A percentile compares a stretch with the other conserved stretches of the same genome.
Conservation (phyloP, 2,329 filamentous ascomycete genomes). For the Aspergillus niger region DNA sequence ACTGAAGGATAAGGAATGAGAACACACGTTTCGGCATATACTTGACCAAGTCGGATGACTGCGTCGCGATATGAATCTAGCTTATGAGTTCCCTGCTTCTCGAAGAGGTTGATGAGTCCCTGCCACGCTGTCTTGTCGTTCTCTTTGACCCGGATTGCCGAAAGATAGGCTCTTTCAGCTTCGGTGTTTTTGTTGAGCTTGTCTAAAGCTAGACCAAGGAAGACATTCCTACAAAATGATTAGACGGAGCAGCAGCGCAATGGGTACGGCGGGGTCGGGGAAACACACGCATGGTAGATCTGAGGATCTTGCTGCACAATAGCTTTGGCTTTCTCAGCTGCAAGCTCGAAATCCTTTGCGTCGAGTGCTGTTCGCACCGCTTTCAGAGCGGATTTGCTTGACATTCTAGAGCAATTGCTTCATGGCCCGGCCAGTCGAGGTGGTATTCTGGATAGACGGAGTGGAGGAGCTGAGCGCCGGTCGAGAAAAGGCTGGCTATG, state of each 20-base stretch:
- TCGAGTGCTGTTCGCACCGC: constrained; percentile 77
- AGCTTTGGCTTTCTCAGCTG: constrained; percentile 66
- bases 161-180: constrained; percentile 73
- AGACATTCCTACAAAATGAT: constrained; percentile 65
- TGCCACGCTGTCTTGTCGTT: constrained; percentile 86
- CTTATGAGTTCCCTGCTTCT: constrained; percentile 70
- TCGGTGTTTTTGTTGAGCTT: constrained; percentile 71
- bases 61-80: constrained; percentile 74
- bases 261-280: not conserved
- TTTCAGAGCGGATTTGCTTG: constrained; percentile 73
- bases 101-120: constrained; percentile 81
- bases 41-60: constrained; percentile 70
- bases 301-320: constrained; percentile 71
- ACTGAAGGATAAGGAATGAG: not conserved
- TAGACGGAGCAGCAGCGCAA: not conserved
- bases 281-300: constrained; percentile 76
- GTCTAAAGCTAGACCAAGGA: constrained; percentile 81
- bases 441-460: not conserved
- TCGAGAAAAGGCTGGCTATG: constrained; percentile 17
- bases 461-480: constrained; percentile 1
- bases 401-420: constrained; percentile 35
- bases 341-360: constrained; percentile 76
- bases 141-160: constrained; percentile 70
- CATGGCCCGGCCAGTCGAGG: constrained; percentile 17
- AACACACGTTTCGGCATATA: constrained; percentile 66